Base-by-base conservation (phyloP, 2,329 filamentous ascomycete species). In the Botryotinia narcissicola region DNA sequence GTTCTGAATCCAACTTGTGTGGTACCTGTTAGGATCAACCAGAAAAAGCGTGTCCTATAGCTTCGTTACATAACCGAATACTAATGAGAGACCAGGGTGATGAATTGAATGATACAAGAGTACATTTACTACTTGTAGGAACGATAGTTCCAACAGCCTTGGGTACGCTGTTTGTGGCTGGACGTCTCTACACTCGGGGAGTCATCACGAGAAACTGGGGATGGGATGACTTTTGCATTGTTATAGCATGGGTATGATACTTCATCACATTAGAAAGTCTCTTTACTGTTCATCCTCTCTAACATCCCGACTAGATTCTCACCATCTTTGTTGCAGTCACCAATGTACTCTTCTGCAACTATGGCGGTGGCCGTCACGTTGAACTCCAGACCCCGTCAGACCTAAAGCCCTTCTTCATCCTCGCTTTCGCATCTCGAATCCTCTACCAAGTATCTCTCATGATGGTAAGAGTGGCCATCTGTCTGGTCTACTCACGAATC, bases 141-240 rank as follows among this genome's bases (percentile, higher is more conserved):
- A 63, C 57, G 5, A 42, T 63, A 35, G 1, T 71, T n/a, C 69
- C 69, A 20, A 51, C 44, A 18, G 25, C 22, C 7, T 25, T 71
- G 6, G 59, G 40, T n/a, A 63, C 59, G 20, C 1, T 64, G 5
- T 71, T 71, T 14, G 44, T 71, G 20, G 42, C 42, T 32, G 59
- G 57, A 51, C 57, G 44, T 40, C 32, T 71, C 51, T 71, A 71
- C 42, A 51, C 69, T 29, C 57, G 69, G 35, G 44, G 32, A 29
- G 6, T 63, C 25, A 71, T 71, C 59, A 71, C 57, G 3, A 63
- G 44, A 48, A 71, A 63, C 22, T 42, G 44, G 59, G 69, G 69
- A 16, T 40, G 59, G 44, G 59, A 71, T 18, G 69, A 71, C 20
- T n/a, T 14, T 14, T 51, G 29, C 10, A 51, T 71, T 35, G 48